phyloP scores from a whole-genome alignment of 345 rosid genomes.

The Gossypium anomalum region DNA sequence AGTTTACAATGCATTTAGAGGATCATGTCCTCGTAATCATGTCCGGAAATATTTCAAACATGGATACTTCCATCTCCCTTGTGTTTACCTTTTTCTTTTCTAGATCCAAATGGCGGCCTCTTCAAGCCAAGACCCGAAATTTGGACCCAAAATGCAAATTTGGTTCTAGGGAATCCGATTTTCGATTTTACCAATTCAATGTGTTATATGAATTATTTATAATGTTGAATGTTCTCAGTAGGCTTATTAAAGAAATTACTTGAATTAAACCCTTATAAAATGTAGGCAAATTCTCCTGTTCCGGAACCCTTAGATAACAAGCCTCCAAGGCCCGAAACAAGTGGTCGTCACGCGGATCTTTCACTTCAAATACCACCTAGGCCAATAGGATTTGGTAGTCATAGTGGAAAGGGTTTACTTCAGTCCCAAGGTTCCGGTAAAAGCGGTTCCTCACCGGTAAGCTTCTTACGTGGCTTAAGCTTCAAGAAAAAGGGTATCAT shows the following conservation, averaged over 20 bases:
- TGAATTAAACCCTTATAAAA: conserved; percentile 17
- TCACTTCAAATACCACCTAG: conserved; percentile 75
- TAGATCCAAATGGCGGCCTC: conserved; percentile 1
- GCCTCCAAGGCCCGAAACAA: conserved; percentile 39
- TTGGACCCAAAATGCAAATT: not conserved
- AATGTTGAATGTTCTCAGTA: not conserved
- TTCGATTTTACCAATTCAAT: not conserved
- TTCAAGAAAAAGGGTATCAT: conserved; percentile 54
- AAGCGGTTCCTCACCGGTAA: conserved; percentile 55
- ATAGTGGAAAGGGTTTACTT: conserved; percentile 48
- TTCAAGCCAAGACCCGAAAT: not conserved
- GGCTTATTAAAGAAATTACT: not conserved
- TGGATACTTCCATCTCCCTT: not conserved
- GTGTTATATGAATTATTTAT: not conserved
- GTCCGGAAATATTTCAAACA: too few species aligned
- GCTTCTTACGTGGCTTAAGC: conserved; percentile 64
- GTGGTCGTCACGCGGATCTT: conserved; percentile 53
- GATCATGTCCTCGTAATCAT: too few species aligned
- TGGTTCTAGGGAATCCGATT: not conserved
- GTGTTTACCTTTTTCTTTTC: not conserved
- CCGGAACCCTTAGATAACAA: conserved; percentile 34
- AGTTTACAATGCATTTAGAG: too few species aligned
- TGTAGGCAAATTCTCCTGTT: conserved; percentile 41
- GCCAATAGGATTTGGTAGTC: conserved; percentile 41
- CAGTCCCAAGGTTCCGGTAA: conserved; percentile 50